These are phyloP conservation scores for Melastoma candidum DNA, from an alignment of 441 rosid genomes.

Conservation along the genomic window DNA sequence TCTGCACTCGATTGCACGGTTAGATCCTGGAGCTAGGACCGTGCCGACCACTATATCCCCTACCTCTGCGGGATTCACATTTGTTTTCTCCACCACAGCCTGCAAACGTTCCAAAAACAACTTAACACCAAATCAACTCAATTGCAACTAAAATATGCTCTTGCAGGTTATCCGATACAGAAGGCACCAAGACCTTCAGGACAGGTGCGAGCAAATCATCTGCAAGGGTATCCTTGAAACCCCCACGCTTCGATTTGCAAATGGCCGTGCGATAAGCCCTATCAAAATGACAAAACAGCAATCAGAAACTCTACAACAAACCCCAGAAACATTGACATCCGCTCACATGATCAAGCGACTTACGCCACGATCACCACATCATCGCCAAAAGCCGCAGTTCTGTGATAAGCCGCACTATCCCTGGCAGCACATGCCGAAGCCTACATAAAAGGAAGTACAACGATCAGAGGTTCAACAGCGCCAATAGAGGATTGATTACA, in stretches of 20 bases:
- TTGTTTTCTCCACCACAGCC: slow-evolving; percentile 84
- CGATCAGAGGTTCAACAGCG: not conserved
- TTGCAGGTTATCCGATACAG: not conserved
- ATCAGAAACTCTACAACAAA: slow-evolving; percentile 2
- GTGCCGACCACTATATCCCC: slow-evolving; percentile 98
- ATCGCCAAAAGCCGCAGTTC: slow-evolving; percentile 56
- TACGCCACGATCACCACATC: slow-evolving; percentile 70
- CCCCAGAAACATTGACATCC: slow-evolving; percentile 6
- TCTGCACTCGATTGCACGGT: slow-evolving; percentile 88
- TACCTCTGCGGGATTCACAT: slow-evolving; percentile 73
- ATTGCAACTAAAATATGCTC: not conserved
- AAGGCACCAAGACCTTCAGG: slow-evolving; percentile 42
- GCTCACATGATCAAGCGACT: slow-evolving; percentile 14
- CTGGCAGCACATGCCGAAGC: slow-evolving; percentile 49
- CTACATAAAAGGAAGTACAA: slow-evolving; percentile 22
- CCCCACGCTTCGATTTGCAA: slow-evolving; percentile 86
- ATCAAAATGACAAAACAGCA: slow-evolving; percentile 3
- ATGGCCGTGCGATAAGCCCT: slow-evolving; percentile 85
- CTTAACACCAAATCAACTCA: not conserved
- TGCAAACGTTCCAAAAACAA: slow-evolving; percentile 12
- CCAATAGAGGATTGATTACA: not conserved
- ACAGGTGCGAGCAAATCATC: slow-evolving; percentile 95
- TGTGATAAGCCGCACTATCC: slow-evolving; percentile 27
- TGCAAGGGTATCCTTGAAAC: slow-evolving; percentile 86
- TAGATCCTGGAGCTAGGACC: slow-evolving; percentile 88